These are phyloP conservation scores for Chiua sp. DNA, from an alignment of 1,284 basidiomycete genomes.

Conservation along the genomic window DNA sequence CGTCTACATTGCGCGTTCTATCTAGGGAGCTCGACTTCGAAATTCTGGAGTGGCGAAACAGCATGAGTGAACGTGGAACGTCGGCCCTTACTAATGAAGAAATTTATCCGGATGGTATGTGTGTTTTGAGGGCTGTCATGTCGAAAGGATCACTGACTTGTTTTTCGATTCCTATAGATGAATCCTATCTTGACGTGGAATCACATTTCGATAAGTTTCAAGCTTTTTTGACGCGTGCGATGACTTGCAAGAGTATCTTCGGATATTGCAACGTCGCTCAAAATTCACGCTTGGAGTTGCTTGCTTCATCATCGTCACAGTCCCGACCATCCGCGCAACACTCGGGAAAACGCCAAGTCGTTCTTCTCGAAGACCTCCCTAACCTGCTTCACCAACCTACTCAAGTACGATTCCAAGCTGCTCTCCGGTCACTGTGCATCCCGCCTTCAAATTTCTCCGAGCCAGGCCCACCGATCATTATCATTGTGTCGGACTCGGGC, in stretches of 20 bases:
- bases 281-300: slow-evolving; percentile 20
- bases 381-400: slow-evolving; percentile 84
- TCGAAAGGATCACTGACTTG: not conserved
- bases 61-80: slow-evolving; percentile 48
- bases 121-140: not conserved
- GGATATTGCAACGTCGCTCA: slow-evolving; percentile 17
- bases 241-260: slow-evolving; percentile 66
- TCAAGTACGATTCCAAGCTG: slow-evolving; percentile 76
- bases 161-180: slow-evolving; percentile 14
- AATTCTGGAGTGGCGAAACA: slow-evolving; percentile 87
- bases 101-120: slow-evolving; percentile 11
- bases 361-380: slow-evolving; percentile 93
- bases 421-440: slow-evolving; percentile 64
- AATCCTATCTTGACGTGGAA: slow-evolving; percentile 52
- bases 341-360: slow-evolving; percentile 52
- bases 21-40: slow-evolving; percentile 80
- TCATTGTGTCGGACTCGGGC: slow-evolving; percentile 87
- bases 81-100: slow-evolving; percentile 11
- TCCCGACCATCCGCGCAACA: slow-evolving; percentile 1
- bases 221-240: slow-evolving; percentile 78
- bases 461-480: slow-evolving; percentile 70
- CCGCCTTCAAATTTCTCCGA: slow-evolving; percentile 34
- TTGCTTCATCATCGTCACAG: slow-evolving; percentile 1
- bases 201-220: slow-evolving; percentile 76
- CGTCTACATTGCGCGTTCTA: slow-evolving; percentile 81